phyloP scores from a whole-genome alignment of 164 flowering plant species.

The Stephania cephalantha region DNA sequence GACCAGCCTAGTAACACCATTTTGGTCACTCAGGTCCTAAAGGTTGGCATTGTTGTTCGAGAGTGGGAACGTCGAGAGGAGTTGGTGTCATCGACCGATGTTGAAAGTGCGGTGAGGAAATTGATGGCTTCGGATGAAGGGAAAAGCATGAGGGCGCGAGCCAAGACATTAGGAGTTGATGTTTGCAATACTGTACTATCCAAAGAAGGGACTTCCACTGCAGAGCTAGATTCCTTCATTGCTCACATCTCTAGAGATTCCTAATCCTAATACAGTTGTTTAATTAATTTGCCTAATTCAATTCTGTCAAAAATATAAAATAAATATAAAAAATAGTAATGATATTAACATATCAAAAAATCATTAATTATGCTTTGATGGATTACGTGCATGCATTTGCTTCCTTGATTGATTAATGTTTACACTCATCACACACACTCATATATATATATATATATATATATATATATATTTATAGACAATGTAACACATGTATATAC shows the following conservation, averaged over 20 bases:
- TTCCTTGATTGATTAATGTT: too few relatives aligned
- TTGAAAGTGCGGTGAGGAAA: constrained; percentile 28
- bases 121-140: constrained; percentile 52
- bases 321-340: too few relatives aligned
- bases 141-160: constrained; percentile 42
- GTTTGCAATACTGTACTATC: constrained; percentile 22
- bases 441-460: too few relatives aligned
- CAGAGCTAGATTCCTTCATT: constrained; percentile 47
- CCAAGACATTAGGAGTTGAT: constrained; percentile 27
- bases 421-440: too few relatives aligned
- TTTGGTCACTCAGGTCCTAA: constrained; percentile 36
- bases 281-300: too few relatives aligned
- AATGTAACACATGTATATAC: too few relatives aligned
- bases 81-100: constrained; percentile 14
- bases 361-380: too few relatives aligned
- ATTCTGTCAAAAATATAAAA: too few relatives aligned
- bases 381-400: too few relatives aligned
- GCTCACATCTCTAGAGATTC: constrained; percentile 38
- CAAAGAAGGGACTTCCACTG: constrained; percentile 33
- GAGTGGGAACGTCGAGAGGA: constrained; percentile 35
- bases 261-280: not conserved
- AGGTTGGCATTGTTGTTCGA: constrained; percentile 36
- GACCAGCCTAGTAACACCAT: constrained; percentile 61
- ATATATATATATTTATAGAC: too few relatives aligned
- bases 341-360: too few relatives aligned